A percentile compares a stretch with the other conserved stretches of the same genome.
These are phyloP conservation scores for Leptographium galeiforme DNA, from an alignment of 2,329 filamentous ascomycete species.

Conservation along the genomic window DNA sequence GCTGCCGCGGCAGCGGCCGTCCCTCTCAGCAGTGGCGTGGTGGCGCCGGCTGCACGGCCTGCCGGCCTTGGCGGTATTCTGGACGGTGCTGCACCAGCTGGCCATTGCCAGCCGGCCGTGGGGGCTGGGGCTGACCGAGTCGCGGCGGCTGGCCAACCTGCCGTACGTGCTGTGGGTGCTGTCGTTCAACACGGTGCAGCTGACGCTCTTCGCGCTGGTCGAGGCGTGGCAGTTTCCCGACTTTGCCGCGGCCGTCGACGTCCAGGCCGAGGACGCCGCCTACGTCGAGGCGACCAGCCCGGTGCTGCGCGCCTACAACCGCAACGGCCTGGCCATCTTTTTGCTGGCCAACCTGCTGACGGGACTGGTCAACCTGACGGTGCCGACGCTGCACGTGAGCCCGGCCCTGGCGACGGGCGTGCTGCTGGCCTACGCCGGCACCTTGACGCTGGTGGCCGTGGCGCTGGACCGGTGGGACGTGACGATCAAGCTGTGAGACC, in stretches of 20 bases:
- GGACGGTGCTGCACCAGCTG: constrained; percentile 57
- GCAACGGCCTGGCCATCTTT: constrained; percentile 77
- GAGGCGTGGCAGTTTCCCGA: constrained; percentile 69
- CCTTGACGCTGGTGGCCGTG: constrained; percentile 55
- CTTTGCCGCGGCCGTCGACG: constrained; percentile 39
- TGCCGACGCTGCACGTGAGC: constrained; percentile 65
- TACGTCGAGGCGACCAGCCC: constrained; percentile 61
- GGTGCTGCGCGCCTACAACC: constrained; percentile 73
- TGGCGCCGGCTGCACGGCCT: constrained; percentile 32
- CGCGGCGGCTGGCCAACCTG: constrained; percentile 79
- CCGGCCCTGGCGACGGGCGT: constrained; percentile 57
- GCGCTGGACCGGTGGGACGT: constrained; percentile 51
- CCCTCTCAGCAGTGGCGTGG: constrained; percentile 14
- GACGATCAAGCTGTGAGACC: constrained; percentile 52
- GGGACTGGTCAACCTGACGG: constrained; percentile 73
- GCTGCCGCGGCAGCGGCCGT: constrained; percentile 52
- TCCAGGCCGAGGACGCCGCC: constrained; percentile 46
- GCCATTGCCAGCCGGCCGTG: constrained; percentile 48
- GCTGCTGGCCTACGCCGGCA: constrained; percentile 56
- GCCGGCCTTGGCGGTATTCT: constrained; percentile 49
- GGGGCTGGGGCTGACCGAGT: constrained; percentile 64
- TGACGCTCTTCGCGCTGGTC: constrained; percentile 63
- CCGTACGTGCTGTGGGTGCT: constrained; percentile 88
- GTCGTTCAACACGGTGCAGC: constrained; percentile 79
- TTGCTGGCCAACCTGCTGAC: constrained; percentile 81